Base-by-base conservation (phyloP, 768 basidiomycete species). In the Tulasnella sp. region DNA sequence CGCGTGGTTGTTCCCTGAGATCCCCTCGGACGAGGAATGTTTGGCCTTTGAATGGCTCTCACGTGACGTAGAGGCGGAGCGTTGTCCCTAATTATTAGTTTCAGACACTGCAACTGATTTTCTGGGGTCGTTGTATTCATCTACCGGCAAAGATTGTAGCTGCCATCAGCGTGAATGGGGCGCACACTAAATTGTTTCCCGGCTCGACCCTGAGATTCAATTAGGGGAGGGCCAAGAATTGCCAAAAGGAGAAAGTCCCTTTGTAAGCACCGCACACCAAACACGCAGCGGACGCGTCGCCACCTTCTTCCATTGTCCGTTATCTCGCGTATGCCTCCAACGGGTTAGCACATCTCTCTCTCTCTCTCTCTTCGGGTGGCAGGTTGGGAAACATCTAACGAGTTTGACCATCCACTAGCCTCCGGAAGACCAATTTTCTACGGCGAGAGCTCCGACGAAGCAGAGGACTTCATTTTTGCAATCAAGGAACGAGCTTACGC, bases 401-500 rank as follows among this genome's bases (percentile, higher is more conserved):
- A 24, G 6, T 52, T 6, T 3, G 48, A 52, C 21, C 48, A 52
- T 6, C 3, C 10, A 2, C 3, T 24, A 52, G 48, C 48, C 19
- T 52, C 48, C 6, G 48, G 48, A 52, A 52, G 48, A 52, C 48
- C 48, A 19, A 34, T 52, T 19, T 75, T 75, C 44, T n/a, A 38
- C 18, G 74, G 74, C 18, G 44, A n/a, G 7, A 44, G 44, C 44
- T 24, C 74, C 39, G 44, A 75, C 18, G 52, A 75, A 19, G 74
- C 52, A 9, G 44, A 46, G 34, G 40, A 46, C 27, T 77, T 77
- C 36, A 39, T 39, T 34, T 40, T 52, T 24, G 76, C 76, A 18
- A 62, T 77, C 76, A 39, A 77, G 18, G 31, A 62, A 42, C 39
- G 39, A 52, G 76, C 48, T 10, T 68, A 40, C n/a, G 76, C 76